Percentiles rank a stretch among this genome's conserved stretches.
These are phyloP conservation scores for Protomyces gravidus DNA, from an alignment of 1,139 yeast genomes.

Conservation along the genomic window DNA sequence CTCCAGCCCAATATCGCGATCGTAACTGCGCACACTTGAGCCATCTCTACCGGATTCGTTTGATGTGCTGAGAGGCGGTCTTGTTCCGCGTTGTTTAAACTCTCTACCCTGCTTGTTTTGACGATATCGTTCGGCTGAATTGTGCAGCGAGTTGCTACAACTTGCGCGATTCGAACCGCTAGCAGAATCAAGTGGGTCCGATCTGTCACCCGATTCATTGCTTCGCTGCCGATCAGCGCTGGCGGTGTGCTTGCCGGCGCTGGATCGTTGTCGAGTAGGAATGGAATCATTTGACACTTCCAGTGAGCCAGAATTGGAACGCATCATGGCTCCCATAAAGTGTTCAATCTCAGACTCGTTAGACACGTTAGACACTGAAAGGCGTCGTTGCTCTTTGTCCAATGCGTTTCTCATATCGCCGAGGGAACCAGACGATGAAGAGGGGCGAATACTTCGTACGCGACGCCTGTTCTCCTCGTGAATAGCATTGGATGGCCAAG, in stretches of 20 bases:
- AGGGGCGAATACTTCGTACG: neutral
- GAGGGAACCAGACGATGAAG: neutral
- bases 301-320: neutral
- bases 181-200: neutral
- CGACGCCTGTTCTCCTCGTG: constrained; percentile 1
- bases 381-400: neutral
- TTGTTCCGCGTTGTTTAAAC: neutral
- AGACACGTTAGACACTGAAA: neutral
- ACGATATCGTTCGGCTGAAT: neutral
- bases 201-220: neutral
- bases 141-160: neutral
- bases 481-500: constrained; percentile 17
- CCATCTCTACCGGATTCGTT: neutral
- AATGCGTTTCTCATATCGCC: neutral
- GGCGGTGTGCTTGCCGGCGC: neutral
- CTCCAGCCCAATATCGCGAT: neutral
- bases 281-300: neutral
- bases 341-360: constrained; percentile 13
- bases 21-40: neutral
- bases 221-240: neutral
- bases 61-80: neutral
- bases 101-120: neutral
- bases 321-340: constrained; percentile 21
- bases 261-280: neutral
- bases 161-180: neutral